Conservation (phyloP, 2,329 filamentous ascomycete genomes). For the Thelonectria rubi region DNA sequence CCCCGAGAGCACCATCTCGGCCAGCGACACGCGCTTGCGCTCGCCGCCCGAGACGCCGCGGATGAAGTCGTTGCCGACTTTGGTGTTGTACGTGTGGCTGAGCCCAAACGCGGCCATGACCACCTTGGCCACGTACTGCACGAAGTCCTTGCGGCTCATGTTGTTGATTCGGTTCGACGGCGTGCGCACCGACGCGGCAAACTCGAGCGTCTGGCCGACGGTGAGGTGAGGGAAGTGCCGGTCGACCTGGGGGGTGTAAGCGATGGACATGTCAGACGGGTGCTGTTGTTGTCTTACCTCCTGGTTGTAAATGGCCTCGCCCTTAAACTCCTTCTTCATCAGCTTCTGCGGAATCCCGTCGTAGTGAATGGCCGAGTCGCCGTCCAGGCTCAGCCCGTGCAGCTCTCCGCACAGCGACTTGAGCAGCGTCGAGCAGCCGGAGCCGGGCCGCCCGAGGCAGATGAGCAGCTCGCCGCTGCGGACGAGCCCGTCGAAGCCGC, state of each 20-base stretch:
- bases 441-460: conserved; percentile 72
- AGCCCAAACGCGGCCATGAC: conserved; percentile 78
- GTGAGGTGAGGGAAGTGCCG: conserved; percentile 82
- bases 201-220: conserved; percentile 77
- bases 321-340: conserved; percentile 69
- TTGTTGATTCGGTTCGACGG: conserved; percentile 71
- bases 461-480: conserved; percentile 73
- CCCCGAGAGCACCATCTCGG: conserved; percentile 75
- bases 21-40: conserved; percentile 82
- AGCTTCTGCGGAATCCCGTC: conserved; percentile 64
- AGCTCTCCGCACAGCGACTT: conserved; percentile 70
- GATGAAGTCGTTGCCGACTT: conserved; percentile 78
- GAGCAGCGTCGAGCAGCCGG: conserved; percentile 71
- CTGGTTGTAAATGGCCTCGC: conserved; percentile 77
- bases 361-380: conserved; percentile 65
- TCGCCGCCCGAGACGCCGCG: conserved; percentile 77
- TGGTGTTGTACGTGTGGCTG: conserved; percentile 75
- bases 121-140: conserved; percentile 69
- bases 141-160: conserved; percentile 68
- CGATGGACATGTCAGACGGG: no score
- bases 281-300: conserved; percentile 56
- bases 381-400: conserved; percentile 63
- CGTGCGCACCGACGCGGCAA: conserved; percentile 75
- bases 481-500: conserved; percentile 70
- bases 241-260: conserved; percentile 56